Evolutionary conservation across 441 rosid species (phyloP).

Genomic region (Arabidopsis hybrid): DNA sequence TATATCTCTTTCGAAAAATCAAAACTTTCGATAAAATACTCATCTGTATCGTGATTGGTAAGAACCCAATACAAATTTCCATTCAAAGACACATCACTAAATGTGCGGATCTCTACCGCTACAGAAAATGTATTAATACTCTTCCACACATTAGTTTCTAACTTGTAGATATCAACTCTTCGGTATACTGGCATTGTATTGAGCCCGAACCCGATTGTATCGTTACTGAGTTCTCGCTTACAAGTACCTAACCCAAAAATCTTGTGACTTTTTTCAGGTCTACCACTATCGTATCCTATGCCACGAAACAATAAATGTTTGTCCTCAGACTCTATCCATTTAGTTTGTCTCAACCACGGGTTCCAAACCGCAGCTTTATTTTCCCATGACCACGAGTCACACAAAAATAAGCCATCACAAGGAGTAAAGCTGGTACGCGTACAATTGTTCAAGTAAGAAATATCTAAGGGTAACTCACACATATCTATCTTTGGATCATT

Average conservation of each 20-base stretch:
- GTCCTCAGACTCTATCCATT: background rate
- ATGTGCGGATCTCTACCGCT: background rate
- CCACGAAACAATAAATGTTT: background rate
- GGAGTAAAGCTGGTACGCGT: too few relatives aligned
- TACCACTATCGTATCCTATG: background rate
- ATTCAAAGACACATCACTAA: background rate
- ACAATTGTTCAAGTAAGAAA: background rate
- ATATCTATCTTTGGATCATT: background rate
- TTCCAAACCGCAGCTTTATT: background rate
- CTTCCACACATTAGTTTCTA: background rate
- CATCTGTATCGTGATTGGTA: background rate
- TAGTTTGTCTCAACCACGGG: background rate
- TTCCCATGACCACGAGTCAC: background rate
- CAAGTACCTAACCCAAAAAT: background rate
- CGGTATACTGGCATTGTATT: too few relatives aligned
- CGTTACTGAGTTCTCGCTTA: background rate
- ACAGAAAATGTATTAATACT: background rate
- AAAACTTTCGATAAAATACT: background rate
- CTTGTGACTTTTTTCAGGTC: background rate
- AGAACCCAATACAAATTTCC: background rate
- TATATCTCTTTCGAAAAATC: background rate
- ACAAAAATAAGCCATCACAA: background rate
- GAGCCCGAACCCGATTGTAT: too few relatives aligned
- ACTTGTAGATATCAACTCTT: background rate
- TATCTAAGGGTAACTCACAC: background rate